Percentiles rank a stretch among this genome's conserved stretches.
Evolutionary conservation across 2,329 filamentous ascomycete genomes (phyloP).

Genomic region (Colletotrichum sp.): DNA sequence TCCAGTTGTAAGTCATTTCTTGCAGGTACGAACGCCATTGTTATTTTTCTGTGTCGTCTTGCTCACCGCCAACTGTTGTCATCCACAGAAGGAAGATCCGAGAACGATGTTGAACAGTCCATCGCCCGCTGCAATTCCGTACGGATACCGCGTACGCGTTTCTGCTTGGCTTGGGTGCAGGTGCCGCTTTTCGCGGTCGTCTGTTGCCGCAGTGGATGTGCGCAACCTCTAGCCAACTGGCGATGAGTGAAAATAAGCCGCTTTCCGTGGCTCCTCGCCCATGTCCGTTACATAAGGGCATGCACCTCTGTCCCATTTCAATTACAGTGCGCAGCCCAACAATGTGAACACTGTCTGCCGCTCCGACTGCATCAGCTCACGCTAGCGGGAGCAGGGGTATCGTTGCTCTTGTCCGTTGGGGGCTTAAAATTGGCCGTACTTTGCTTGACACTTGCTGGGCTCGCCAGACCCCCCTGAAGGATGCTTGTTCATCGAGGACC

Average conservation of each 20-base stretch:
- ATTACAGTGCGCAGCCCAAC: background rate
- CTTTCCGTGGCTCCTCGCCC: background rate
- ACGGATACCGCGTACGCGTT: background rate
- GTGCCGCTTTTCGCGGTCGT: background rate
- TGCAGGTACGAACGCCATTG: background rate
- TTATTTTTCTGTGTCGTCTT: background rate
- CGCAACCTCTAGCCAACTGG: background rate
- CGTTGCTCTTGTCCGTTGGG: slow-evolving; percentile 8
- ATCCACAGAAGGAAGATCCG: background rate
- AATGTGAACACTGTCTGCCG: background rate
- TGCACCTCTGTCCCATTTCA: slow-evolving; percentile 1
- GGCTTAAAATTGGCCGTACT: slow-evolving; percentile 14
- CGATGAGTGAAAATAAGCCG: slow-evolving; percentile 12
- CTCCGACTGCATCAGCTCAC: background rate
- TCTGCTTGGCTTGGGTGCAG: background rate
- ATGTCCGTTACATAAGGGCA: slow-evolving; percentile 8
- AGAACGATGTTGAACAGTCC: background rate
- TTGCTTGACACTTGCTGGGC: slow-evolving; percentile 1
- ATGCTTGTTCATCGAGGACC: slow-evolving; percentile 1
- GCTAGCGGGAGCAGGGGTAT: background rate
- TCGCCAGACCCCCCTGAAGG: background rate
- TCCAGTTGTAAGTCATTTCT: background rate
- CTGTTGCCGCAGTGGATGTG: slow-evolving; percentile 5
- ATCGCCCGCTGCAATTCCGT: background rate
- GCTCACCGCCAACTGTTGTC: slow-evolving; percentile 9